Evolutionary conservation across 805 yeast species (phyloP).

Genomic region (Wickerhamiella siamensis): DNA sequence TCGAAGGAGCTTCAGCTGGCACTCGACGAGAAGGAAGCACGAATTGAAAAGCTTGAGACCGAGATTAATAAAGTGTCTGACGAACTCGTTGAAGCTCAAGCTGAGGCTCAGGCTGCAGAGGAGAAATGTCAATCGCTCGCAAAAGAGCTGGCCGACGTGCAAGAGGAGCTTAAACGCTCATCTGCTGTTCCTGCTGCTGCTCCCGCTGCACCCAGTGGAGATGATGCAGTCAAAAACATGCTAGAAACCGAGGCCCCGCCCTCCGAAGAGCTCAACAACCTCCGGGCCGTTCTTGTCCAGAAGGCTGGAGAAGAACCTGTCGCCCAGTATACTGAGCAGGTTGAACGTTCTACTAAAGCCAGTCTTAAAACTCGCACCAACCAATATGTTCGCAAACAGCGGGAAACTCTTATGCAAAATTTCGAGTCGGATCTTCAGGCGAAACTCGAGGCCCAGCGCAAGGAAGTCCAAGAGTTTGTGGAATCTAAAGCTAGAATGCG

Average conservation of each 20-base stretch:
- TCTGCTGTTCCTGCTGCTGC: not conserved
- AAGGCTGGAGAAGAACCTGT: slow-evolving; percentile 5
- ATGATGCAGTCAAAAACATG: slow-evolving; percentile 6
- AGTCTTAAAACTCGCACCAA: slow-evolving; percentile 12
- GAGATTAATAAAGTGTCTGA: slow-evolving; percentile 20
- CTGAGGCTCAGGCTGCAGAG: slow-evolving; percentile 5
- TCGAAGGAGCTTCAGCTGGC: slow-evolving; percentile 13
- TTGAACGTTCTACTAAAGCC: slow-evolving; percentile 11
- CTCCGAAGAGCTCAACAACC: not conserved
- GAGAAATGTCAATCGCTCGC: not conserved
- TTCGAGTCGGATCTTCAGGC: slow-evolving; percentile 8
- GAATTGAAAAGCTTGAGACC: slow-evolving; percentile 23
- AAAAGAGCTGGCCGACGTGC: not conserved
- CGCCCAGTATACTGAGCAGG: slow-evolving; percentile 6
- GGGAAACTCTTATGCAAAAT: slow-evolving; percentile 7
- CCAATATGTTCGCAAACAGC: slow-evolving; percentile 11
- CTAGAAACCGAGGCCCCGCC: slow-evolving; percentile 13
- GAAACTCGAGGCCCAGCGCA: slow-evolving; percentile 8
- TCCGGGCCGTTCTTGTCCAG: slow-evolving; percentile 3
- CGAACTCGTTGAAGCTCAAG: slow-evolving; percentile 16
- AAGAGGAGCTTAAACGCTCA: slow-evolving; percentile 1
- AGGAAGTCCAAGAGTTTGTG: slow-evolving; percentile 7
- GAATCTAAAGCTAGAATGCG: slow-evolving; percentile 15
- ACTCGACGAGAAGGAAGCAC: slow-evolving; percentile 15
- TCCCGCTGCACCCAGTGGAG: not conserved